Percentiles rank a stretch among this genome's conserved stretches.
These are phyloP conservation scores for Pyracantha coccinea DNA, from an alignment of 331 rosid genomes.

Conservation along the genomic window DNA sequence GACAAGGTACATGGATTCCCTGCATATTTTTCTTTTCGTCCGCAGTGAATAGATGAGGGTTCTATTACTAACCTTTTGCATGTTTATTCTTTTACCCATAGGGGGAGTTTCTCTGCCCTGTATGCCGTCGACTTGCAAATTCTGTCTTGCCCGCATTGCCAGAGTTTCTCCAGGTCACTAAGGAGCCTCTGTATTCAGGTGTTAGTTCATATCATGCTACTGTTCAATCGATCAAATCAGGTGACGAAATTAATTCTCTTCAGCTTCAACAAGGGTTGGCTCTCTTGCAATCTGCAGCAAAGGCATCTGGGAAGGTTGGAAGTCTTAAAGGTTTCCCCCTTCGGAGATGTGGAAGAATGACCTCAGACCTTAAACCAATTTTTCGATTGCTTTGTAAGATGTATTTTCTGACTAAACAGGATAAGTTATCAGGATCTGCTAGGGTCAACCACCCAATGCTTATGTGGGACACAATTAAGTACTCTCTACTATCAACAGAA, in stretches of 20 bases:
- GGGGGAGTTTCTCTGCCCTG: constrained; percentile 99
- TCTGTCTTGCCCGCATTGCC: constrained; percentile 70
- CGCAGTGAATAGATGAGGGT: constrained; percentile 3
- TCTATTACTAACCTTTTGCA: constrained; percentile 4
- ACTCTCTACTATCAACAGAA: constrained; percentile 84
- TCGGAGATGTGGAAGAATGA: constrained; percentile 29
- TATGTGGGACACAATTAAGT: constrained; percentile 94
- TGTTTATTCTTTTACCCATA: constrained; percentile 15
- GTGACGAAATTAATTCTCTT: constrained; percentile 34
- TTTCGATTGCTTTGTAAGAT: constrained; percentile 61
- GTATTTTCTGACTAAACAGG: constrained; percentile 55
- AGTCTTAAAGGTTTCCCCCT: constrained; percentile 46
- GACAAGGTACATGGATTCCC: constrained; percentile 55
- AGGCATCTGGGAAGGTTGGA: constrained; percentile 44
- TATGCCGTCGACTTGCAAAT: constrained; percentile 93
- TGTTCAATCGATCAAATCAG: constrained; percentile 21
- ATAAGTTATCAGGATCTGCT: constrained; percentile 36
- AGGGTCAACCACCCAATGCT: constrained; percentile 68
- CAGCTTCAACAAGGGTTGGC: constrained; percentile 52
- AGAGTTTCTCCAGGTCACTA: constrained; percentile 42
- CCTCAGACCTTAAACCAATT: constrained; percentile 52
- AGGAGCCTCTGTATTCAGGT: constrained; percentile 30
- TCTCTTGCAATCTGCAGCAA: constrained; percentile 66
- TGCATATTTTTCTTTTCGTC: not conserved
- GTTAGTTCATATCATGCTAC: constrained; percentile 28